Conservation (phyloP, 164 flowering plant genomes). For the Nymphaea colorata region DNA sequence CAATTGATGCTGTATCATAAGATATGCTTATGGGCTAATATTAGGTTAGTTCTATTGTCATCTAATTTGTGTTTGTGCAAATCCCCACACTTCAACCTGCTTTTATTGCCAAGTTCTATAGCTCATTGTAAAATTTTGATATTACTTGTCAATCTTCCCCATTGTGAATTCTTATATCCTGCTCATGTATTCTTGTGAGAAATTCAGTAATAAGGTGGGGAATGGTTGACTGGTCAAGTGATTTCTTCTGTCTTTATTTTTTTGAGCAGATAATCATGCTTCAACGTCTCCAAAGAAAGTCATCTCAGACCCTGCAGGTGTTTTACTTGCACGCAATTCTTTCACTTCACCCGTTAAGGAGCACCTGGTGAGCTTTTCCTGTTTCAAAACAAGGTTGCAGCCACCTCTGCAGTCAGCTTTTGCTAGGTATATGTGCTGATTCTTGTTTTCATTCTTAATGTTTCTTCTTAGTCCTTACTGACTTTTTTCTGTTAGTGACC, state of each 20-base stretch:
- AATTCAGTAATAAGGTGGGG: too few relatives aligned
- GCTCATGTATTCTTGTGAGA: too few relatives aligned
- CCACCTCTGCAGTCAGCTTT: conserved; percentile 76
- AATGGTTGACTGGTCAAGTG: background rate
- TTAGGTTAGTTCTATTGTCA: too few relatives aligned
- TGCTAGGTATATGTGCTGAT: conserved; percentile 50
- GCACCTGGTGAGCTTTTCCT: conserved; percentile 18
- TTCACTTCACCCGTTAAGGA: conserved; percentile 93
- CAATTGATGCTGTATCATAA: too few relatives aligned
- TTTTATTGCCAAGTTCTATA: too few relatives aligned
- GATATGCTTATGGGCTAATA: too few relatives aligned
- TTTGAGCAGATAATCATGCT: conserved; percentile 30
- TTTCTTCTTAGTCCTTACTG: background rate
- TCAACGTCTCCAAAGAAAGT: conserved; percentile 82
- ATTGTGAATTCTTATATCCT: too few relatives aligned
- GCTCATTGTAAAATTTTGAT: too few relatives aligned
- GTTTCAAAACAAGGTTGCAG: conserved; percentile 50
- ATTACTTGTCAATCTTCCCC: too few relatives aligned
- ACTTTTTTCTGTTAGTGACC: background rate
- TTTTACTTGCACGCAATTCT: conserved; percentile 67
- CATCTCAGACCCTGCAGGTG: conserved; percentile 66
- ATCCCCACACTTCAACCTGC: too few relatives aligned
- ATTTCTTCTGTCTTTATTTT: too few relatives aligned
- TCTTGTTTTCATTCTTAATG: background rate
- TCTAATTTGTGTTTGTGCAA: too few relatives aligned